Base-by-base conservation (phyloP, 345 rosid genomes). In the Salix udensis region DNA sequence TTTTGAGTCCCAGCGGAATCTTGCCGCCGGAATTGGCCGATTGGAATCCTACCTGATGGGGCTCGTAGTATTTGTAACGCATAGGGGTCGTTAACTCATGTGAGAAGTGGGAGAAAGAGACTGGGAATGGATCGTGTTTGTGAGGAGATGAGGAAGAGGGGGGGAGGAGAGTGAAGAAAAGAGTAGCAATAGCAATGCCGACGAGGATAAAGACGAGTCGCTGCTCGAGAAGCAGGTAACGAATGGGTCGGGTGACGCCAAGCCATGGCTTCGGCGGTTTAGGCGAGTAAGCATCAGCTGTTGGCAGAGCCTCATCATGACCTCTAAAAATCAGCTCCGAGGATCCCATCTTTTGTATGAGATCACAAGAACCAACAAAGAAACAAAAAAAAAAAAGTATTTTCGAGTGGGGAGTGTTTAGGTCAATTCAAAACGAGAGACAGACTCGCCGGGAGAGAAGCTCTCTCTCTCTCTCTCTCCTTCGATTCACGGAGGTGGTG, bases 151-250 rank as follows among this genome's bases (percentile, higher is more conserved):
- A 62, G 46, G 50, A 75, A 34, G 86, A 73, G 36, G 84, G 44
- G 13, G 98, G 95, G 75, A 85, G 76, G 67, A 85, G 2, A 21
- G 90, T 79, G 87, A 96, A 96, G 81, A 86, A 78, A 48, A 92
- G 69, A 8, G 96, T 89, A 70, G 98, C 96, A 65, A 96, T 85
- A 23, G 88, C 92, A 86, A 96, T 87, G 94, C 98, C 99, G 76
- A 90, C 77, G 68, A 96, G 87, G 53, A 93, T 89, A 82, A 90
- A 93, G 48, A 92, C 64, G 74, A 96, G 94, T n/a, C 99, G 96
- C 86, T 93, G 94, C 85, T 96, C 99, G 1, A 92, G 87, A 81
- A 96, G 91, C 80, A 92, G 48, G 91, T 93, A 93, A 37, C 89
- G 92, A 77, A 93, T 80, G 60, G 92, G 91, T 13, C 92, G 90